Evolutionary conservation across 768 basidiomycete species (phyloP), one percentile per base, ranked within the genome.

Genomic region (Calocybe indica): DNA sequence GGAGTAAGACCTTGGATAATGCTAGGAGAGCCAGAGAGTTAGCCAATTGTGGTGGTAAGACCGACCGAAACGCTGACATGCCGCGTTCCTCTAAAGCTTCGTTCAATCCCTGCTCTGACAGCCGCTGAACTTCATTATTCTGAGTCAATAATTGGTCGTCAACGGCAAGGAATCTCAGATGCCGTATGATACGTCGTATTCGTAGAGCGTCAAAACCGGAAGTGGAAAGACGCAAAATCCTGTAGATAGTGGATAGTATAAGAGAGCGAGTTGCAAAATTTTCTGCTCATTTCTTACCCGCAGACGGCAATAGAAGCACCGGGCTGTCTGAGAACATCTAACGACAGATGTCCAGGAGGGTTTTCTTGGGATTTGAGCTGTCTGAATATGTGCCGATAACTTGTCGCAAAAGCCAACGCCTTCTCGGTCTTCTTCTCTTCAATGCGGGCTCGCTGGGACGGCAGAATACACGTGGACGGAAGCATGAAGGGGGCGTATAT

Each of bases 391-490:
- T 53, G 46, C 14, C 65, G 66, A 48, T 77, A 66, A n/a, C 60
- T 54, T 9, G 62, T 47, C 1, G 72, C 56, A 48, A 71, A 61
- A 22, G 63, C 67, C 5, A 66, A 57, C 10, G 78, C 70, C 56
- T 82, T 78, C 58, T 64, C 74, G 55, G 57, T 73, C 62, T 67
- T 80, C 72, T 62, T 73, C 52, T 61, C 71, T 59, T 67, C 85
- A 71, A 68, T 92, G 67, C 69, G 84, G 61, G 59, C 71, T 34
- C 75, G 80, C 66, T 93, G 91, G 9, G 85, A 82, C 1, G 91
- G 87, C 5, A 93, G 76, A 46, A 92, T 74, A 59, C 89, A 92
- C 0, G 91, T 92, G 2, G 89, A 92, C 1, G 91, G 91, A 28
- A 93, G 79, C 69, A 90, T 75, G 59, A 77, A 79, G 1, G 91